Evolutionary conservation across 768 basidiomycete genomes (phyloP).

Genomic region (Russula olivacea): DNA sequence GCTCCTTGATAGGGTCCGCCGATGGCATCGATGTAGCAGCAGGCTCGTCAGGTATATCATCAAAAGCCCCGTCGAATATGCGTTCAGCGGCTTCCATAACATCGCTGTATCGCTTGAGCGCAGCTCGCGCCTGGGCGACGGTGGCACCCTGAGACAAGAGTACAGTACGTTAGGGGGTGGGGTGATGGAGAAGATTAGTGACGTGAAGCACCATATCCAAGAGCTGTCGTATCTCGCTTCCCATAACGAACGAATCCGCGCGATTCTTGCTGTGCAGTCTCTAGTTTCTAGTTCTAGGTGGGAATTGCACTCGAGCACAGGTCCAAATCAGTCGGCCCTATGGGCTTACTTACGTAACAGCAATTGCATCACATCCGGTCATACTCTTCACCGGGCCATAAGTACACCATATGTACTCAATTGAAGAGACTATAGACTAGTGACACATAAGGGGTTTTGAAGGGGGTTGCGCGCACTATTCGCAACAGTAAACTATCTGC

Average conservation of each 20-base stretch:
- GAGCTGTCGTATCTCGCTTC: conserved; percentile 33
- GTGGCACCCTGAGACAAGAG: conserved; percentile 66
- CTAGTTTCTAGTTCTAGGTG: conserved; percentile 6
- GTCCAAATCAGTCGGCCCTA: background rate
- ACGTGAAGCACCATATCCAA: conserved; percentile 33
- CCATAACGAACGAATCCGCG: conserved; percentile 27
- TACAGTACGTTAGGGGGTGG: background rate
- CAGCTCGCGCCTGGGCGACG: conserved; percentile 72
- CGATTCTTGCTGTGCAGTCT: conserved; percentile 12
- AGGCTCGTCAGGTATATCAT: conserved; percentile 58
- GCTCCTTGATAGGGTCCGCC: conserved; percentile 5
- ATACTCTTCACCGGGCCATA: background rate
- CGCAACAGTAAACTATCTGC: conserved; percentile 2
- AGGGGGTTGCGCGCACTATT: background rate
- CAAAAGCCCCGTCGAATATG: conserved; percentile 80
- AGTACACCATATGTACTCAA: background rate
- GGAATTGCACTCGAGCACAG: background rate
- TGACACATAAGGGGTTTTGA: background rate
- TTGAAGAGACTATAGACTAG: background rate
- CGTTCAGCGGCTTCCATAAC: conserved; percentile 89
- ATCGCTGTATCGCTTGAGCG: conserved; percentile 75
- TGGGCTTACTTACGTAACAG: conserved; percentile 11
- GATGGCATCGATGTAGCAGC: conserved; percentile 28
- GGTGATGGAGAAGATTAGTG: background rate
- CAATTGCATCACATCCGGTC: background rate